Conservation (phyloP, 163 green algal species). For the Picocystis sp. region DNA sequence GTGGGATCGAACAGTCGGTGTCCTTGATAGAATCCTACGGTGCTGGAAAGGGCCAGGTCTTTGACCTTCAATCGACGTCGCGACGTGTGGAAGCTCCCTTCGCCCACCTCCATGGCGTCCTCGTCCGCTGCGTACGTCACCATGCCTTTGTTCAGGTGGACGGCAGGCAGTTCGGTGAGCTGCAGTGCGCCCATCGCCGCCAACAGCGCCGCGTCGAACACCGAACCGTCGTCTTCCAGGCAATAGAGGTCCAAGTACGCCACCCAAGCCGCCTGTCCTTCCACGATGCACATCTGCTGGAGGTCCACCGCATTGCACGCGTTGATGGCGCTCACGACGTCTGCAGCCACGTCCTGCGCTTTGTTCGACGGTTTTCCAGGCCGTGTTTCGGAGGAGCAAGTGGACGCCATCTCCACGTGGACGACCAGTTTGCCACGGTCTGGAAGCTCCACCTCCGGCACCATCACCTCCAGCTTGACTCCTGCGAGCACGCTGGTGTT, state of each 20-base stretch:
- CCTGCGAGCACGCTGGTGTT: conserved; percentile 28
- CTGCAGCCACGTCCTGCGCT: conserved; percentile 9
- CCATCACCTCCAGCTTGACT: conserved; percentile 24
- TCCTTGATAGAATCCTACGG: too few relatives aligned
- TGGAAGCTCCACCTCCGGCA: conserved; percentile 13
- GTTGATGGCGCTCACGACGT: conserved; percentile 6
- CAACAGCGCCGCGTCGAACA: conserved; percentile 45
- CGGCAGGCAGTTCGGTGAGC: conserved; percentile 21
- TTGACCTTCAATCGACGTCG: too few relatives aligned
- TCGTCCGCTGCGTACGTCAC: too few relatives aligned
- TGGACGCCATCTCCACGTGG: conserved; percentile 29
- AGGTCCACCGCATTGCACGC: conserved; percentile 12
- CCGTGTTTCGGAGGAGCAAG: conserved; percentile 21
- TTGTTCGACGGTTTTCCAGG: conserved; percentile 21
- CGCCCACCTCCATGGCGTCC: too few relatives aligned
- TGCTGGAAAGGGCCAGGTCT: too few relatives aligned
- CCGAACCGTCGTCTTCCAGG: conserved; percentile 38
- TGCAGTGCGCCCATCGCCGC: conserved; percentile 35
- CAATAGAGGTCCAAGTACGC: conserved; percentile 48
- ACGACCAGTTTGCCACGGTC: conserved; percentile 14
- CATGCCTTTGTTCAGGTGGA: conserved; percentile 7
- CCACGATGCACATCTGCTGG: conserved; percentile 34
- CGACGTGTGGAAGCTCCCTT: too few relatives aligned
- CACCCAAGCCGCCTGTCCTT: conserved; percentile 29
- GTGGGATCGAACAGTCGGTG: too few relatives aligned